A percentile compares a stretch with the other conserved stretches of the same genome.
These are phyloP conservation scores for Paecilomyces niveus DNA, from an alignment of 2,329 filamentous ascomycete species.

Conservation along the genomic window DNA sequence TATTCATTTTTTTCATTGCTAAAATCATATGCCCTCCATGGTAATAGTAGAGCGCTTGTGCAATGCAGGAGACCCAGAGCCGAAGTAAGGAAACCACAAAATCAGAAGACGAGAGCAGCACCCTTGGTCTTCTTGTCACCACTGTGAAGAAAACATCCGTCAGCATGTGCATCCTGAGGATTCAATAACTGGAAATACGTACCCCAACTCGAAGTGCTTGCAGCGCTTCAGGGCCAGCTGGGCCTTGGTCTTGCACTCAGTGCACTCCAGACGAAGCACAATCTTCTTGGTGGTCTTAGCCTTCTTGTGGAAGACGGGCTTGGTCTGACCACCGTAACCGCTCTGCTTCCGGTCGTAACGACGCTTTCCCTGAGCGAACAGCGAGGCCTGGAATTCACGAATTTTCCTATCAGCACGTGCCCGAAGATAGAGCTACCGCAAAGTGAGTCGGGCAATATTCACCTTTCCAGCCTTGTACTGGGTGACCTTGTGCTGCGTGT, in stretches of 20 bases:
- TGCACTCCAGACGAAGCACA: constrained; percentile 96
- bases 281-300: constrained; percentile 99
- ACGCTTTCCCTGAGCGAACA: constrained; percentile 98
- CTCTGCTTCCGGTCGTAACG: constrained; percentile 99
- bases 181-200: constrained; percentile 40
- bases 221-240: constrained; percentile 98
- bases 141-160: constrained; percentile 49
- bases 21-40: constrained; percentile 31
- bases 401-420: constrained; percentile 16
- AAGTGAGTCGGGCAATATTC: constrained; percentile 22
- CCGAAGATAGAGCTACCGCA: constrained; percentile 9
- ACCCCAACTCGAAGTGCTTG: constrained; percentile 99
- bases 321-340: constrained; percentile 99
- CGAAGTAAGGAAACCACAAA: constrained; percentile 40
- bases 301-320: constrained; percentile 99
- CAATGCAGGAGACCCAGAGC: constrained; percentile 37
- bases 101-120: constrained; percentile 98
- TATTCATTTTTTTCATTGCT: constrained; percentile 37
- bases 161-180: constrained; percentile 24
- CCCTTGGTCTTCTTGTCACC: constrained; percentile 99
- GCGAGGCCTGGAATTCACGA: constrained; percentile 58
- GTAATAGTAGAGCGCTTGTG: constrained; percentile 23
- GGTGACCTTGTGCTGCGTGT: constrained; percentile 87
- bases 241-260: constrained; percentile 94
- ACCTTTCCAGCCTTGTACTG: constrained; percentile 97